Conservation (phyloP, 2,329 filamentous ascomycete species). For the Ceratocystis variospora region DNA sequence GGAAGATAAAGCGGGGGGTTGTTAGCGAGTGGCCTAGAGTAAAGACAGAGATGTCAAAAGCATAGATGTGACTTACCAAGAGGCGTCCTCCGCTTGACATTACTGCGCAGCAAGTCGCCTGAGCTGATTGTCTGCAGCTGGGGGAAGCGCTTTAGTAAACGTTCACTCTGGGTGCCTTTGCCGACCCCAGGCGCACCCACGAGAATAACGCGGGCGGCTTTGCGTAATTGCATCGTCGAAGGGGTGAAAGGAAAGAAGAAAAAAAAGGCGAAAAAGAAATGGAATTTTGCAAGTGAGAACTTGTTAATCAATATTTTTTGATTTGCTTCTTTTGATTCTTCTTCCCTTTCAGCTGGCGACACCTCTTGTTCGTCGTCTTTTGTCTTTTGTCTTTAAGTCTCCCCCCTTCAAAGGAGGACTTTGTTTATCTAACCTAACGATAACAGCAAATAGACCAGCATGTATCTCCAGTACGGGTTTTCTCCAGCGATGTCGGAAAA, state of each 20-base stretch:
- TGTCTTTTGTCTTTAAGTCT: not conserved
- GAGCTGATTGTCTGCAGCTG: slow-evolving; percentile 86
- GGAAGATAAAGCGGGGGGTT: not conserved
- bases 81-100: slow-evolving; percentile 78
- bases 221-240: slow-evolving; percentile 48
- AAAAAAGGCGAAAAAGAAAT: not conserved
- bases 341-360: no score
- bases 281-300: not conserved
- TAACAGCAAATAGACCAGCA: slow-evolving; percentile 1
- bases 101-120: slow-evolving; percentile 78
- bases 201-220: slow-evolving; percentile 83
- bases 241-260: no score
- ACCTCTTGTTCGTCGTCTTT: not conserved
- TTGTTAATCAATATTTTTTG: not conserved
- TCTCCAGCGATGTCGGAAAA: slow-evolving; percentile 9
- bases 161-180: slow-evolving; percentile 90
- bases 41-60: slow-evolving; percentile 13
- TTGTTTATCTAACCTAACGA: not conserved
- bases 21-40: not conserved
- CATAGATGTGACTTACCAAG: slow-evolving; percentile 46
- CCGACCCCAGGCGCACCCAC: slow-evolving; percentile 93
- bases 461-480: not conserved
- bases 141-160: slow-evolving; percentile 72
- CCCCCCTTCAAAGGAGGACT: not conserved
- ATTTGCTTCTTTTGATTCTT: not conserved